Evolutionary conservation across 176 grass and related monocot species (phyloP), one percentile per base, ranked within the genome.

Genomic region (Aegilops umbellulata): DNA sequence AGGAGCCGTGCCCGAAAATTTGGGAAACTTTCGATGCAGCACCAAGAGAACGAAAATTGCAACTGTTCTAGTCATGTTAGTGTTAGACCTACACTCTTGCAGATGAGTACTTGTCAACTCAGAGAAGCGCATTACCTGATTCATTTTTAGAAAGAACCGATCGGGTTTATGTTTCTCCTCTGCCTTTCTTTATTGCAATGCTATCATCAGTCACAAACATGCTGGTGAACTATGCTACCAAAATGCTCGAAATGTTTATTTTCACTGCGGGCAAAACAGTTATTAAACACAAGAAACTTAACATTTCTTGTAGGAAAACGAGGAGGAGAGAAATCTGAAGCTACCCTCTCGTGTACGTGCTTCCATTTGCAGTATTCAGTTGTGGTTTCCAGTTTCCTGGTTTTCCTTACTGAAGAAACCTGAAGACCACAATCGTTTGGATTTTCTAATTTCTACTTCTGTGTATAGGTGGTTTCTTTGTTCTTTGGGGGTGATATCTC

Each of bases 391-490:
- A 46, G 53, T 74, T 26, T 86, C 13, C 36, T 62, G 2, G 29
- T 83, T 88, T 76, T 91, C 17, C 9, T 42, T 80, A 36, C 51
- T 19, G 2, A 14, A 10, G 8, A 86, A 72, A 3, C 15, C 22
- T 26, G 3, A 2, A 57, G 61, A 47, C 44, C 19, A 77, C 35
- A 78, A 42, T 55, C 6, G 0, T 16, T 53, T 63, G 4, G 22
- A 9, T 81, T 62, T 27, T 15, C 30, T 42, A 75, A 63, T 83
- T 51, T 36, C 32, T 95, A 2, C 76, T 81, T 76, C 22, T 83
- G 22, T 75, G 73, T 82, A 19, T 79, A 98, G 96, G 93, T 95
- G 80, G 88, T 95, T 78, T 98, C 92, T 8, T 86, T 94, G 76
- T 83, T 98, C 23, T 91, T 94, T 84, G 88, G 93, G 67, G 91